Evolutionary conservation across 1,284 basidiomycete species (phyloP).

Genomic region (Ceratobasidium sp.): DNA sequence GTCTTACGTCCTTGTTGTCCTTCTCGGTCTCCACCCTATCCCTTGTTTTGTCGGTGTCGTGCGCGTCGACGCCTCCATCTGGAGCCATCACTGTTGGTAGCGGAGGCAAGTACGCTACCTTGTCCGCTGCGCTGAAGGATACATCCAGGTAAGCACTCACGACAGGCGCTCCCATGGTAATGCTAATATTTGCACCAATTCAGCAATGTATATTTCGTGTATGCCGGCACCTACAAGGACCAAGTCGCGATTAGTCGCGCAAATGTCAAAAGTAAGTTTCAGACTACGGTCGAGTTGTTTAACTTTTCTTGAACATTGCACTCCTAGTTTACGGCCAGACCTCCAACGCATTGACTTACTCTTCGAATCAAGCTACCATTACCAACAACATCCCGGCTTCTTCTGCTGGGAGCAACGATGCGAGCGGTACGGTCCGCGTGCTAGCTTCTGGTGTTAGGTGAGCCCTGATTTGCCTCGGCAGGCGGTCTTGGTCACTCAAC

Average conservation of each 20-base stretch:
- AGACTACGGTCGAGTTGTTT: neutral
- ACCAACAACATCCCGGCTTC: conserved; percentile 46
- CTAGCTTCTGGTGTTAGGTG: conserved; percentile 47
- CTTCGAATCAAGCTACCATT: conserved; percentile 47
- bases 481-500: neutral
- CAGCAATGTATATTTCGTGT: conserved; percentile 48
- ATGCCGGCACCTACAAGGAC: conserved; percentile 47
- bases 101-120: conserved; percentile 46
- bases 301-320: neutral
- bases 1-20: neutral
- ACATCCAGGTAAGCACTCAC: conserved; percentile 38
- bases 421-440: conserved; percentile 49
- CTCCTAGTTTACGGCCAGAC: conserved; percentile 43
- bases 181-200: neutral
- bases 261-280: conserved; percentile 43
- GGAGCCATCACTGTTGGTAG: conserved; percentile 46
- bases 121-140: conserved; percentile 48
- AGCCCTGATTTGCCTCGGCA: neutral
- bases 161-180: too few species aligned
- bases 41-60: neutral
- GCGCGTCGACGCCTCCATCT: conserved; percentile 34
- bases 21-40: conserved; percentile 26
- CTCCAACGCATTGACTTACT: conserved; percentile 27
- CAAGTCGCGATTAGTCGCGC: conserved; percentile 45
- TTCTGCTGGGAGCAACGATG: conserved; percentile 49